These are phyloP conservation scores for Curvularia lunata DNA, from an alignment of 2,329 filamentous ascomycete species.

Conservation along the genomic window DNA sequence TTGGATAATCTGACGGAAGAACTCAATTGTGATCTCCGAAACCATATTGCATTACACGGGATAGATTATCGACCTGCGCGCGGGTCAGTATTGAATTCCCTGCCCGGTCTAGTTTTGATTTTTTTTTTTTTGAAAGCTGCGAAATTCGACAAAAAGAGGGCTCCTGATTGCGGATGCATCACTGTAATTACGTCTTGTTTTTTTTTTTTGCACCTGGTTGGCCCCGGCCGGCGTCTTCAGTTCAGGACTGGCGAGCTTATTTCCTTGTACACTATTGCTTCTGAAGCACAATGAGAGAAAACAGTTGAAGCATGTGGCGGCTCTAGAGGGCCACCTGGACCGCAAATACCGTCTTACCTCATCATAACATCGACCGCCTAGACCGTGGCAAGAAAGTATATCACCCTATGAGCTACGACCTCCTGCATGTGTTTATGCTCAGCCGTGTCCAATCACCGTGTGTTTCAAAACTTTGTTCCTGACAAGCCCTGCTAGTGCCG, in stretches of 20 bases:
- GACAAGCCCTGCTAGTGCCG: conserved; percentile 22
- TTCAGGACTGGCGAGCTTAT: conserved; percentile 8
- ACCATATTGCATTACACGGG: conserved; percentile 33
- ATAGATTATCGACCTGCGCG: conserved; percentile 6
- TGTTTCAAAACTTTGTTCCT: conserved; percentile 26
- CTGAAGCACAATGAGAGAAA: background rate
- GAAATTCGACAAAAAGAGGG: conserved; percentile 6
- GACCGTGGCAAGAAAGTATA: background rate
- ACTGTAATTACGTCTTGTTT: conserved; percentile 27
- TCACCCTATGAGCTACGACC: background rate
- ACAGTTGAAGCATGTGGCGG: background rate
- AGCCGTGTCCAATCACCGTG: conserved; percentile 15
- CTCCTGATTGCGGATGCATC: conserved; percentile 22
- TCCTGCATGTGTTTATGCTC: background rate
- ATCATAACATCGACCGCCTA: background rate
- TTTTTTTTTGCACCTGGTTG: conserved; percentile 16
- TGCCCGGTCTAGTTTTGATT: conserved; percentile 6
- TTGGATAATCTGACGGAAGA: conserved; percentile 32
- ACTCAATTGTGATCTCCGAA: conserved; percentile 31
- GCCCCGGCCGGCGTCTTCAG: conserved; percentile 9
- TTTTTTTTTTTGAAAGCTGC: conserved; percentile 16
- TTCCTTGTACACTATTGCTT: conserved; percentile 20
- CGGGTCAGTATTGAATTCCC: conserved; percentile 16
- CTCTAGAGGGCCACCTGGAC: background rate
- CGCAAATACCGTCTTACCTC: background rate